A percentile compares a stretch with the other conserved stretches of the same genome.
Conservation (phyloP, 1,284 basidiomycete species). For the Cutaneotrichosporon mucoides region DNA sequence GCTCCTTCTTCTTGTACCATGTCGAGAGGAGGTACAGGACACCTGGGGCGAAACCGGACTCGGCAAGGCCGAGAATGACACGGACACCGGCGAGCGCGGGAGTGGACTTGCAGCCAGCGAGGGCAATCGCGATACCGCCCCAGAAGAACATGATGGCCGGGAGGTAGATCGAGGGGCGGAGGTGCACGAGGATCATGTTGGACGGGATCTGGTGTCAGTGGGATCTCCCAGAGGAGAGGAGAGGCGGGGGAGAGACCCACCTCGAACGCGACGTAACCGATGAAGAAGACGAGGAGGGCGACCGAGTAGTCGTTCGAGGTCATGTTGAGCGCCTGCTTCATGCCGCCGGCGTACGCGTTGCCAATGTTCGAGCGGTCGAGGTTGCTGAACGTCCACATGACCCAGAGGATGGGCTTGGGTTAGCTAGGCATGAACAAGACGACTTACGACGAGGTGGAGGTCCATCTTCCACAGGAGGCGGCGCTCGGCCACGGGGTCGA, state of each 20-base stretch:
- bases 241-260: no score
- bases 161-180: conserved; percentile 26
- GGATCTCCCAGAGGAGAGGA: no score
- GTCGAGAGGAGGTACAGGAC: conserved; percentile 22
- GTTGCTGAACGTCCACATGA: conserved; percentile 20
- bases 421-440: not conserved
- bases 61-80: conserved; percentile 26
- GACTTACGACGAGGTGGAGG: conserved; percentile 11
- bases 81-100: conserved; percentile 19
- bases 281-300: conserved; percentile 15
- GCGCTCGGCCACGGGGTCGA: conserved; percentile 12
- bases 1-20: conserved; percentile 29
- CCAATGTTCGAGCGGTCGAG: conserved; percentile 20
- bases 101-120: conserved; percentile 9
- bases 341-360: conserved; percentile 20
- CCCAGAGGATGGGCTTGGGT: conserved; percentile 17
- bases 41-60: conserved; percentile 35
- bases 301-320: conserved; percentile 13
- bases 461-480: conserved; percentile 16
- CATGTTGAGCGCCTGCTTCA: conserved; percentile 11
- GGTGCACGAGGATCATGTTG: conserved; percentile 25
- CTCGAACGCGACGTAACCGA: conserved; percentile 15
- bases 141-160: conserved; percentile 25
- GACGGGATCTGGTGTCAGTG: conserved; percentile 16
- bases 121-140: conserved; percentile 16